phyloP scores from a whole-genome alignment of 2,329 filamentous ascomycete species.

The Peltaster fructicola region DNA sequence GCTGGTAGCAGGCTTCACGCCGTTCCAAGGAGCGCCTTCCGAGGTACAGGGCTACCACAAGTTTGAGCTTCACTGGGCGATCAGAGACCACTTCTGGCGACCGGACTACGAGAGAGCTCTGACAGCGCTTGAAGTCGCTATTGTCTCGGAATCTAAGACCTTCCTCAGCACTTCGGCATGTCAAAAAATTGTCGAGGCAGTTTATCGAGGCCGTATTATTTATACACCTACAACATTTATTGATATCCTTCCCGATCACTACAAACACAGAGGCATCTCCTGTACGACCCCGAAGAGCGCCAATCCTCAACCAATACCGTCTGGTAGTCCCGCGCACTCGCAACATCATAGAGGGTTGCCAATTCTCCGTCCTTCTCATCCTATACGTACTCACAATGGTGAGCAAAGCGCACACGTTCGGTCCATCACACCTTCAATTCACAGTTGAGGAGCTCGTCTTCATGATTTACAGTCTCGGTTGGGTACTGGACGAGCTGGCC shows the following conservation, averaged over 20 bases:
- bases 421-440: slow-evolving; percentile 17
- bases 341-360: slow-evolving; percentile 55
- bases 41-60: slow-evolving; percentile 44
- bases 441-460: slow-evolving; percentile 47
- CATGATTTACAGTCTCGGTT: slow-evolving; percentile 56
- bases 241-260: slow-evolving; percentile 70
- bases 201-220: slow-evolving; percentile 63
- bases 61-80: slow-evolving; percentile 25
- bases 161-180: slow-evolving; percentile 63
- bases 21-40: slow-evolving; percentile 64
- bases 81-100: slow-evolving; percentile 22
- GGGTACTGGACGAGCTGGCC: slow-evolving; percentile 61
- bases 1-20: slow-evolving; percentile 66
- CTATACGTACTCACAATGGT: slow-evolving; percentile 61
- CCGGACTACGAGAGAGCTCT: slow-evolving; percentile 41
- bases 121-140: slow-evolving; percentile 67
- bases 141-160: slow-evolving; percentile 62
- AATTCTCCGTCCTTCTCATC: slow-evolving; percentile 51
- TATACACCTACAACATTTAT: slow-evolving; percentile 70
- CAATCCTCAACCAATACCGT: slow-evolving; percentile 68
- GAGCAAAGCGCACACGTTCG: slow-evolving; percentile 37
- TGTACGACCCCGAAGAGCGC: slow-evolving; percentile 65
- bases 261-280: slow-evolving; percentile 69
- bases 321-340: slow-evolving; percentile 65
- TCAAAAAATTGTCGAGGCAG: slow-evolving; percentile 65